Conservation (phyloP, 140 eudicot species). For the Flaveria floridana region DNA sequence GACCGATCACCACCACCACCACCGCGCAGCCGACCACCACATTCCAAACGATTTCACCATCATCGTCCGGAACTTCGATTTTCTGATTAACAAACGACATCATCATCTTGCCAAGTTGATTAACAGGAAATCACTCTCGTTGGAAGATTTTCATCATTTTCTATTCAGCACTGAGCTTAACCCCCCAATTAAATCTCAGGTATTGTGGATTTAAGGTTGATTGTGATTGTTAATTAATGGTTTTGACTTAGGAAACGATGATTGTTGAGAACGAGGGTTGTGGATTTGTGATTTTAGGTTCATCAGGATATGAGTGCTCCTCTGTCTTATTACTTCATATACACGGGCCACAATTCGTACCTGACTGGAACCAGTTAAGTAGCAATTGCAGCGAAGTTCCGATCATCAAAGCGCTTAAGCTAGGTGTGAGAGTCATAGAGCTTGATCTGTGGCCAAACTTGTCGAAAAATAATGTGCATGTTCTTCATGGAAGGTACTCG, state of each 20-base stretch:
- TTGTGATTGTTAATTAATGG: not conserved
- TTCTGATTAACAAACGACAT: constrained; percentile 52
- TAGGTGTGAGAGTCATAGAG: constrained; percentile 78
- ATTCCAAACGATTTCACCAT: too few species aligned
- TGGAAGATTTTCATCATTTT: constrained; percentile 70
- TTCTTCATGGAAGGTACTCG: constrained; percentile 77
- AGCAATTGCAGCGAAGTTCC: constrained; percentile 72
- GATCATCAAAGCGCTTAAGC: constrained; percentile 53
- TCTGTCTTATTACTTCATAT: constrained; percentile 67
- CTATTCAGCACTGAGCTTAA: constrained; percentile 69
- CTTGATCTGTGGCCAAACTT: constrained; percentile 81
- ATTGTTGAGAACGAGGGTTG: too few species aligned
- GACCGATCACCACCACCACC: too few species aligned
- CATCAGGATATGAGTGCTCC: constrained; percentile 84
- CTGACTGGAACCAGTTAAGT: constrained; percentile 75
- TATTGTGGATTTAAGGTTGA: constrained; percentile 5
- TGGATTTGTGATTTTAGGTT: constrained; percentile 44
- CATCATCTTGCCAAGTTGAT: constrained; percentile 48
- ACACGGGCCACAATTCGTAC: constrained; percentile 88
- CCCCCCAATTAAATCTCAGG: constrained; percentile 61
- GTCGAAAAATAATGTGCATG: constrained; percentile 46
- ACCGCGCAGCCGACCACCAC: too few species aligned
- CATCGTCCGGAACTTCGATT: too few species aligned
- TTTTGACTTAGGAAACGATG: not conserved
- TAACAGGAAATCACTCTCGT: constrained; percentile 44